Evolutionary conservation across 2,329 filamentous ascomycete genomes (phyloP).

Genomic region (Claviceps spartinae): DNA sequence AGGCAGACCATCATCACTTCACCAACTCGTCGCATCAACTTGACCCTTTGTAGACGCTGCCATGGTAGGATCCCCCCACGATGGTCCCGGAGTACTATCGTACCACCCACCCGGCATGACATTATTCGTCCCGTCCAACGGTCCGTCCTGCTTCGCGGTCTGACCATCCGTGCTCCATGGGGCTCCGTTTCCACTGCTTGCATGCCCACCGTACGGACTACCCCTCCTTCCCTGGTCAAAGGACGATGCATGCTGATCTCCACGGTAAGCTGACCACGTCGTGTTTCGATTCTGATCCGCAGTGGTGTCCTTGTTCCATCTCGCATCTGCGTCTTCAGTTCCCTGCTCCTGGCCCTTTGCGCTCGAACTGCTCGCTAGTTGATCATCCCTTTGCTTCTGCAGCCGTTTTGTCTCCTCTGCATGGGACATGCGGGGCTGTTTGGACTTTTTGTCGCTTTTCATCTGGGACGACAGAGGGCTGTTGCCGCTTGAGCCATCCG

Average conservation of each 20-base stretch:
- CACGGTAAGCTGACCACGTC: not conserved
- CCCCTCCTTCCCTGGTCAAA: not conserved
- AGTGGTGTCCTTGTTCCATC: not conserved
- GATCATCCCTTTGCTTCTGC: not conserved
- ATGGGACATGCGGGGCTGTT: not conserved
- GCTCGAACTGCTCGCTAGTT: not conserved
- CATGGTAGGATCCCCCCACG: constrained; percentile 18
- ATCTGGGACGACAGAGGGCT: constrained; percentile 1
- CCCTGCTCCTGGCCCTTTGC: not conserved
- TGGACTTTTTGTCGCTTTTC: constrained; percentile 3
- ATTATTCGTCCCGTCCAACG: constrained; percentile 9
- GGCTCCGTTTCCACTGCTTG: not conserved
- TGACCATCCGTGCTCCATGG: not conserved
- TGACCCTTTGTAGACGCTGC: constrained; percentile 19
- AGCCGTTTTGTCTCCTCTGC: too few species aligned
- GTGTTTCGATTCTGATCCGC: not conserved
- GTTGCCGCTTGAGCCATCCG: not conserved
- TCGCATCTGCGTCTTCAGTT: not conserved
- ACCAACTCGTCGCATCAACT: constrained; percentile 2
- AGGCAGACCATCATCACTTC: not conserved
- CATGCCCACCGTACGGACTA: not conserved
- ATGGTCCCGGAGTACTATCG: not conserved
- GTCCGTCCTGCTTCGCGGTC: not conserved
- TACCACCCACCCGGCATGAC: constrained; percentile 22
- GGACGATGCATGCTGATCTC: not conserved